Conservation (phyloP, 495 filamentous ascomycete species). For the Penicillium pancosmium region DNA sequence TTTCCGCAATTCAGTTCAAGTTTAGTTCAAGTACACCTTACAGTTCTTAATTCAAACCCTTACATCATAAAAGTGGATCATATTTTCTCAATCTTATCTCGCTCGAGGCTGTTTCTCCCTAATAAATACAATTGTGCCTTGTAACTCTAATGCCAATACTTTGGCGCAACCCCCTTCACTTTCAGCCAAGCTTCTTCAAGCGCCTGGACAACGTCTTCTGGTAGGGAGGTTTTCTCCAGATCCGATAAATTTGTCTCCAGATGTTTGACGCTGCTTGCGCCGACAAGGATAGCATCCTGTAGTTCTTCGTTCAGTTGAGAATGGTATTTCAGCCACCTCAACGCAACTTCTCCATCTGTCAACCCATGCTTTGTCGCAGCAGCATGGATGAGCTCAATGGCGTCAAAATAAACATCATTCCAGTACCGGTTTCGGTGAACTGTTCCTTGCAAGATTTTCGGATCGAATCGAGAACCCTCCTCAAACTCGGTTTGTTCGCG, state of each 20-base stretch:
- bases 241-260: constrained; percentile 35
- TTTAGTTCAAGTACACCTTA: too few species aligned
- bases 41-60: too few species aligned
- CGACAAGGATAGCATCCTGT: constrained; percentile 48
- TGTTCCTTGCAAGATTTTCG: constrained; percentile 40
- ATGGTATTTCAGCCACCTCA: constrained; percentile 44
- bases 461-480: constrained; percentile 42
- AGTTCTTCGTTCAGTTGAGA: constrained; percentile 27
- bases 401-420: constrained; percentile 50
- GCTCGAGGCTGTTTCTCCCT: neutral
- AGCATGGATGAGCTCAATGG: constrained; percentile 32
- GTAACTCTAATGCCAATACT: constrained; percentile 21
- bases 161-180: constrained; percentile 13
- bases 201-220: constrained; percentile 30
- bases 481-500: constrained; percentile 34
- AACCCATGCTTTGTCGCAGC: constrained; percentile 29
- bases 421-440: constrained; percentile 47
- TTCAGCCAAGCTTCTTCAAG: constrained; percentile 16
- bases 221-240: constrained; percentile 39
- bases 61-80: too few species aligned
- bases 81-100: neutral
- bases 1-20: neutral
- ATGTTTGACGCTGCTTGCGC: constrained; percentile 39
- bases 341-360: constrained; percentile 37
- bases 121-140: too few species aligned